Evolutionary conservation across 345 rosid species (phyloP), one percentile per base, ranked within the genome.

Genomic region (Populus davidiana): DNA sequence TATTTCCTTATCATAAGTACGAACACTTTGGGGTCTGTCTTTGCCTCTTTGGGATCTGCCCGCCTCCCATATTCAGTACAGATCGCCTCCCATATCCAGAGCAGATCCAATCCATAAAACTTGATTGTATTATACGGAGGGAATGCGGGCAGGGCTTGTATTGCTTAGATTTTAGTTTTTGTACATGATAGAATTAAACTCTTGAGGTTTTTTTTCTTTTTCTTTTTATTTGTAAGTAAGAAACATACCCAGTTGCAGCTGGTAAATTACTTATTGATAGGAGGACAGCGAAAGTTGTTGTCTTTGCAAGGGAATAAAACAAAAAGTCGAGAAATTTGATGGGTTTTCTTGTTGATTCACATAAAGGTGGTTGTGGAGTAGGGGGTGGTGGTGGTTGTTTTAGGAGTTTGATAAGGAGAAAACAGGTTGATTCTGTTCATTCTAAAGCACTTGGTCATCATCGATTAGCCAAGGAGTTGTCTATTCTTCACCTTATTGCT

Each of bases 361-460:
- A 73, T 35, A 64, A 62, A 4, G 84, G 66, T 20, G 80, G 71
- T 23, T 70, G 74, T 16, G 41, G 70, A n/a, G 25, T 56, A n/a
- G 10, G 84, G 76, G 18, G 27, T 27, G 27, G 66, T 77, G 80
- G 83, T 25, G 74, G 80, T 23, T 76, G 77, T 66, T 29, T 81
- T 44, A 77, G 78, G 75, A 73, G 81, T 74, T 63, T 81, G 78
- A 68, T 74, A 12, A 73, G 84, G 84, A 81, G 84, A 71, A 81
- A 81, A 41, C 81, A 81, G 72, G 84, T 81, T 73, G 84, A 81
- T 77, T 81, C 84, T 65, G 75, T 18, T n/a, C 75, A 77, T 70
- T 74, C 6, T 8, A 77, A 81, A 61, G 71, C 66, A 29, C 67
- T 44, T 67, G 73, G 78, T 59, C 75, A 70, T 44, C 78, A 36